Conservation (phyloP, 2,329 filamentous ascomycete species). For the Aspergillus vadensis region DNA sequence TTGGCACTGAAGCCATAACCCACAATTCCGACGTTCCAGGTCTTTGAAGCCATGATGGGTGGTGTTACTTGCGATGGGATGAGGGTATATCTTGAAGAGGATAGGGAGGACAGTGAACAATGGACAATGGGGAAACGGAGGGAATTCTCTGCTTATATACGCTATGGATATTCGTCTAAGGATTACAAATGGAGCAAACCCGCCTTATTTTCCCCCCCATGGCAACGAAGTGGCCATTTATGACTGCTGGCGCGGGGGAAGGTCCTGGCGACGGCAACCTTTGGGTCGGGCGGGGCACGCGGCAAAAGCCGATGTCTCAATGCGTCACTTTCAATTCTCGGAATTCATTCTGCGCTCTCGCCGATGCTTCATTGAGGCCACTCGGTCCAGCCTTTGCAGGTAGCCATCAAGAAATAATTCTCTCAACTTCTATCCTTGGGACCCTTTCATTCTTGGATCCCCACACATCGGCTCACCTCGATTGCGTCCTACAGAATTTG, state of each 20-base stretch:
- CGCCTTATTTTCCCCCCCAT: neutral
- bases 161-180: neutral
- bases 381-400: too few species aligned
- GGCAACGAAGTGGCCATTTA: constrained; percentile 5
- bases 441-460: constrained; percentile 22
- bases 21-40: constrained; percentile 60
- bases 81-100: neutral
- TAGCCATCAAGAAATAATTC: neutral
- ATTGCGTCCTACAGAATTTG: constrained; percentile 31
- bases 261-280: constrained; percentile 43
- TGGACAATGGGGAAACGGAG: neutral
- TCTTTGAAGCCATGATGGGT: constrained; percentile 44
- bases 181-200: neutral
- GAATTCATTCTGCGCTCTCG: constrained; percentile 10
- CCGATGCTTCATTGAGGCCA: constrained; percentile 8
- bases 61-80: constrained; percentile 23
- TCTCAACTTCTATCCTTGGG: neutral
- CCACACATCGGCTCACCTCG: constrained; percentile 36
- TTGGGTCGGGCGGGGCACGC: constrained; percentile 45
- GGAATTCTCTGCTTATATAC: constrained; percentile 11
- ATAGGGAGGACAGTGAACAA: neutral
- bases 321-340: neutral
- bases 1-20: constrained; percentile 70
- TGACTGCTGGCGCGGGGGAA: constrained; percentile 32
- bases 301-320: constrained; percentile 57